Percentiles rank a stretch among this genome's conserved stretches.
These are phyloP conservation scores for Ganoderma meredithae DNA, from an alignment of 1,284 basidiomycete genomes.

Conservation along the genomic window DNA sequence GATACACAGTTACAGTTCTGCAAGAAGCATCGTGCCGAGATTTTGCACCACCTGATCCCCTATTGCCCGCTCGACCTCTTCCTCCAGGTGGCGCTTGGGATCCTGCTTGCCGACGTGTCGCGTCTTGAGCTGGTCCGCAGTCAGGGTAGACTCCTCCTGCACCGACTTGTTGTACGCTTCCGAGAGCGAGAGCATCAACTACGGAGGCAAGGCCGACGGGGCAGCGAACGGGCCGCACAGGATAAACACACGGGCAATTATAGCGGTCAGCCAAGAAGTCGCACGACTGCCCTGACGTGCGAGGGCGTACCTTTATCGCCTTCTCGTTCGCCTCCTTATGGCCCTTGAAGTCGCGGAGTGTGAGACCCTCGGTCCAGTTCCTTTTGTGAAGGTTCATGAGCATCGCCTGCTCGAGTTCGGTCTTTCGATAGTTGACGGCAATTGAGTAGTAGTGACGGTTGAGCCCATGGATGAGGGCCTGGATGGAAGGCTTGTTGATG, in stretches of 20 bases:
- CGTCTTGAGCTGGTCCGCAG: conserved; percentile 91
- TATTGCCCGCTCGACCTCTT: conserved; percentile 97
- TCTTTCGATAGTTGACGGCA: conserved; percentile 96
- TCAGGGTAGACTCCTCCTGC: conserved; percentile 93
- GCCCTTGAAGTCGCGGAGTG: conserved; percentile 86
- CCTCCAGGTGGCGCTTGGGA: conserved; percentile 95
- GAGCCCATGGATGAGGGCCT: conserved; percentile 94
- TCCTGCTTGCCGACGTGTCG: conserved; percentile 98
- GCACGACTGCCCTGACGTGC: conserved; percentile 29
- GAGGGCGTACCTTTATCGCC: conserved; percentile 80
- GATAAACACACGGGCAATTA: conserved; percentile 22
- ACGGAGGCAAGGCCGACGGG: conserved; percentile 17
- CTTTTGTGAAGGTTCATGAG: conserved; percentile 97
- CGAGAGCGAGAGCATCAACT: conserved; percentile 93
- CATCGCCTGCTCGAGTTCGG: conserved; percentile 98
- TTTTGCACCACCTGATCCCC: conserved; percentile 96
- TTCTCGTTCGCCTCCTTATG: conserved; percentile 90
- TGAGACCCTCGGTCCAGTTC: conserved; percentile 97
- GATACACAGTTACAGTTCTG: conserved; percentile 67
- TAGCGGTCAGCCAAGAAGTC: conserved; percentile 26
- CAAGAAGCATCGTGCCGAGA: conserved; percentile 89
- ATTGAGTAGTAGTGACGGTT: conserved; percentile 98
- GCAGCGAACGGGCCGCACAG: conserved; percentile 28
- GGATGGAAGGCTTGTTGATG: conserved; percentile 98
- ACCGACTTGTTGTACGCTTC: conserved; percentile 96